phyloP scores from a whole-genome alignment of 108 stramenopile species.

The Cyclostephanos invisitatus region DNA sequence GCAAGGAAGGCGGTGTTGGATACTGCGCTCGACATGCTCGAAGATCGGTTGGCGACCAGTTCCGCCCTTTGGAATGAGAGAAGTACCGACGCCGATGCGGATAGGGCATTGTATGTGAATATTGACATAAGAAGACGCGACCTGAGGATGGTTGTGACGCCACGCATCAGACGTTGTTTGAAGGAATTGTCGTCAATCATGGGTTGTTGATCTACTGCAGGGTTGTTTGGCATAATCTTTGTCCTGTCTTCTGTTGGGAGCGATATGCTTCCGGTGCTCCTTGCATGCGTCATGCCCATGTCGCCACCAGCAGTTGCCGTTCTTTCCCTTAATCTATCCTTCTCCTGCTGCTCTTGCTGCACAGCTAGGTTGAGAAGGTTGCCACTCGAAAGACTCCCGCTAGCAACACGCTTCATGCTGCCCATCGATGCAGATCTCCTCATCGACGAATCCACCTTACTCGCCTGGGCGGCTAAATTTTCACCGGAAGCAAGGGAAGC shows the following conservation, averaged over 20 bases:
- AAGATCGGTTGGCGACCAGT: slow-evolving; percentile 73
- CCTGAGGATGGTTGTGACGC: slow-evolving; percentile 80
- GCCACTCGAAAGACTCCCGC: slow-evolving; percentile 61
- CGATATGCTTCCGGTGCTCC: slow-evolving; percentile 28
- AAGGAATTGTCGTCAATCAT: slow-evolving; percentile 75
- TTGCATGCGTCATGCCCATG: slow-evolving; percentile 36
- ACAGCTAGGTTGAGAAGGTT: slow-evolving; percentile 25
- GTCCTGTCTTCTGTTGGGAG: slow-evolving; percentile 23
- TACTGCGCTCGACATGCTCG: slow-evolving; percentile 48
- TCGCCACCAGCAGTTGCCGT: neutral
- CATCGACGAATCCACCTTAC: slow-evolving; percentile 54
- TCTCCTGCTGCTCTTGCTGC: slow-evolving; percentile 20
- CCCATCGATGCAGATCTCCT: slow-evolving; percentile 67
- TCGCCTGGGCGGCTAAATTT: slow-evolving; percentile 22
- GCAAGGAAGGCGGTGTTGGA: slow-evolving; percentile 88
- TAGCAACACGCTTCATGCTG: slow-evolving; percentile 85
- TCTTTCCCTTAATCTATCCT: slow-evolving; percentile 2
- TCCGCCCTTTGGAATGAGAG: slow-evolving; percentile 88
- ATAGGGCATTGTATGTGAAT: slow-evolving; percentile 92
- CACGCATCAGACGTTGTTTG: slow-evolving; percentile 80
- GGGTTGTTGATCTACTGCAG: slow-evolving; percentile 14
- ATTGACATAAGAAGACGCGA: slow-evolving; percentile 87
- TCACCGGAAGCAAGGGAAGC: slow-evolving; percentile 51
- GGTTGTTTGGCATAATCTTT: slow-evolving; percentile 1
- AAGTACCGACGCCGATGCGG: slow-evolving; percentile 76